Evolutionary conservation across 306 rosid genomes (phyloP).

Genomic region (Prunus persica): Prunus_persica_NCBIv2 NC_034015.1:16677501-16678000

Average conservation of each 20-base stretch:
- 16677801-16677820: not conserved
- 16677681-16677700: constrained; percentile 72
- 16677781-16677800: not conserved
- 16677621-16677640: constrained; percentile 75
- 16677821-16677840: not conserved
- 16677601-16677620: constrained; percentile 56
- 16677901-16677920: constrained; percentile 86
- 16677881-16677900: constrained; percentile 77
- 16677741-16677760: constrained; percentile 91
- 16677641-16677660: constrained; percentile 79
- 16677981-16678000: constrained; percentile 2
- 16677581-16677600: constrained; percentile 65
- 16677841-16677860: constrained; percentile 49
- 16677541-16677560: constrained; percentile 42
- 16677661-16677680: constrained; percentile 64
- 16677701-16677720: constrained; percentile 71
- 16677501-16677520: constrained; percentile 19
- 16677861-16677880: constrained; percentile 87
- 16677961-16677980: not conserved
- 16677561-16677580: constrained; percentile 59
- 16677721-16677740: constrained; percentile 73
- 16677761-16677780: constrained; percentile 37
- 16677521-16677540: constrained; percentile 44
- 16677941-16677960: constrained; percentile 72
- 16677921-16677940: constrained; percentile 85